These are phyloP conservation scores for Neurospora discreta DNA, from an alignment of 495 filamentous ascomycete genomes.

Conservation along the genomic window DNA sequence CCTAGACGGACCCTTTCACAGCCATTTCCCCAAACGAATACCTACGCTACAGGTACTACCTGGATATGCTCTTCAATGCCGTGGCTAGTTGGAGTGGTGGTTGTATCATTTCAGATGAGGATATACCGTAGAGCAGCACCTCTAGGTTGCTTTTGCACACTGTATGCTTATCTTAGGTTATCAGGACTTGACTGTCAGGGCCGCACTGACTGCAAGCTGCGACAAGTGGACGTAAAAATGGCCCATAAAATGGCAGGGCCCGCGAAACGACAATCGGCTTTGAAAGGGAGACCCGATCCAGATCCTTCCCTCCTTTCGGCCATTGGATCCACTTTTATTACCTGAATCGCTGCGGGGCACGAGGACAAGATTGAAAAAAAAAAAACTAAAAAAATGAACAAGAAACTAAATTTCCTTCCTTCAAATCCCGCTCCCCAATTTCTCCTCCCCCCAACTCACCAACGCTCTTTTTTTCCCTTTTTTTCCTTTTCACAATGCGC, in stretches of 20 bases:
- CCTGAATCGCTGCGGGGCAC: neutral
- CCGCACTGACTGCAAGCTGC: neutral
- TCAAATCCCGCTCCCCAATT: constrained; percentile 4
- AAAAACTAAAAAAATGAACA: neutral
- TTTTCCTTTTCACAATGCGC: constrained; percentile 30
- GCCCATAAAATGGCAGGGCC: neutral
- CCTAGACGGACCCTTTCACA: no score
- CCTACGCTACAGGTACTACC: no score
- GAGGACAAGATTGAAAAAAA: constrained; percentile 1
- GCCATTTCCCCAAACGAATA: no score
- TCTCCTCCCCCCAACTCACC: constrained; percentile 1
- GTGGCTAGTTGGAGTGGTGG: no score
- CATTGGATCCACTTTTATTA: neutral
- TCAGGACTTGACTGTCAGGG: neutral
- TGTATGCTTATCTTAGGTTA: neutral
- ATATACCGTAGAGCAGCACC: neutral
- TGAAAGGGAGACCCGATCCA: neutral
- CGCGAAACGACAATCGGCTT: neutral
- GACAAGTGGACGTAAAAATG: neutral
- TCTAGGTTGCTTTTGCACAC: neutral
- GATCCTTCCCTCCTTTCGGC: neutral
- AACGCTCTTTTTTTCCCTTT: neutral
- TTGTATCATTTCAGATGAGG: neutral
- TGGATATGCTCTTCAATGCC: no score
- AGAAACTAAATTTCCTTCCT: neutral